Percentiles rank a stretch among this genome's conserved stretches.
Conservation (phyloP, 2,329 filamentous ascomycete species). For the Passalora sequoiae region DNA sequence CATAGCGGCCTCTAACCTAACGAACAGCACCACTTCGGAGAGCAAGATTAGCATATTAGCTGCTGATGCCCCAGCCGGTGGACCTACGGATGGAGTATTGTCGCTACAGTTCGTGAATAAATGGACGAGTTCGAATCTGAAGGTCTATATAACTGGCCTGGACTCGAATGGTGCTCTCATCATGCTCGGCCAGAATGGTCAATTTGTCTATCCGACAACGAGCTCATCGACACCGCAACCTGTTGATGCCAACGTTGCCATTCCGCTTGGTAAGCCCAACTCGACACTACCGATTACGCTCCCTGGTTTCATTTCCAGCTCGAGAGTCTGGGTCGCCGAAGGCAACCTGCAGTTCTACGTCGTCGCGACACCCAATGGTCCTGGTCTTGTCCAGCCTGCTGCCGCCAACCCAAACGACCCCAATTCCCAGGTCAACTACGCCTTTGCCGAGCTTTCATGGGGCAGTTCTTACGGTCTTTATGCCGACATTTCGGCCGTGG, state of each 20-base stretch:
- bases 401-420: slow-evolving; percentile 37
- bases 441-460: slow-evolving; percentile 44
- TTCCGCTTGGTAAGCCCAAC: slow-evolving; percentile 36
- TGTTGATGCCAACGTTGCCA: slow-evolving; percentile 38
- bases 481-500: slow-evolving; percentile 38
- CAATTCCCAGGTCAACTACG: slow-evolving; percentile 40
- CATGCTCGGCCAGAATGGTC: slow-evolving; percentile 39
- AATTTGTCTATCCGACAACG: slow-evolving; percentile 41
- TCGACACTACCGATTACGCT: slow-evolving; percentile 37
- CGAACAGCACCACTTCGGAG: slow-evolving; percentile 1
- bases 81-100: slow-evolving; percentile 10
- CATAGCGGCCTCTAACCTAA: background rate
- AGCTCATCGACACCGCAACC: slow-evolving; percentile 33
- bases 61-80: slow-evolving; percentile 1
- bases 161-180: slow-evolving; percentile 39
- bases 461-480: slow-evolving; percentile 42
- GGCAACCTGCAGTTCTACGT: slow-evolving; percentile 43
- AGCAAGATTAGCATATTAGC: background rate
- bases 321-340: slow-evolving; percentile 45
- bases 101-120: slow-evolving; percentile 41
- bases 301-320: slow-evolving; percentile 40
- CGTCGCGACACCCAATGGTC: slow-evolving; percentile 34
- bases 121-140: slow-evolving; percentile 34
- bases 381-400: slow-evolving; percentile 47
- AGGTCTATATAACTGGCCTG: slow-evolving; percentile 43